These are phyloP conservation scores for Xylariales sp. DNA, from an alignment of 2,329 filamentous ascomycete species.

Conservation along the genomic window DNA sequence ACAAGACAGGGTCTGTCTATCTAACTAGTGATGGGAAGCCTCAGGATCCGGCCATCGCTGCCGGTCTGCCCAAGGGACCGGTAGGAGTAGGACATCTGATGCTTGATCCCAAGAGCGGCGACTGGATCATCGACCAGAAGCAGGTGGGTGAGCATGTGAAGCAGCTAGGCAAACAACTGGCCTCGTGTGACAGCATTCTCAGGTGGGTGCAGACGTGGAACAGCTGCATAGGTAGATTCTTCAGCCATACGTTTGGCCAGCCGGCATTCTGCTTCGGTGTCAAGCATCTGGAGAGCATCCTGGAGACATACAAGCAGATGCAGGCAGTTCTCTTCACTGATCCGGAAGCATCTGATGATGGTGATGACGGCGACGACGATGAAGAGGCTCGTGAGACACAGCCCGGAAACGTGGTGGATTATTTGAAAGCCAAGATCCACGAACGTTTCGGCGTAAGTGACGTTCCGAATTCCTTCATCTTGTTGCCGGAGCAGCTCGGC, in stretches of 20 bases:
- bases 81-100: slow-evolving; percentile 53
- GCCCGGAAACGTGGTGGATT: slow-evolving; percentile 20
- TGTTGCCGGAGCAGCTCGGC: slow-evolving; percentile 39
- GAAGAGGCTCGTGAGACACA: no score
- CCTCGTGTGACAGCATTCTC: slow-evolving; percentile 40
- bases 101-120: slow-evolving; percentile 39
- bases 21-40: slow-evolving; percentile 18
- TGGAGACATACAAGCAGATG: slow-evolving; percentile 36
- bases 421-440: slow-evolving; percentile 24
- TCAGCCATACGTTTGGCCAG: slow-evolving; percentile 40
- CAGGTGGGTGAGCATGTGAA: slow-evolving; percentile 49
- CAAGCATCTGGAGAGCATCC: slow-evolving; percentile 37
- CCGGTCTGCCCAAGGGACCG: slow-evolving; percentile 41
- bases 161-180: slow-evolving; percentile 52
- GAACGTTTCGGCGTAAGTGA: slow-evolving; percentile 29
- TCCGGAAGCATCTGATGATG: background rate
- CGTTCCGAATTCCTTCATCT: slow-evolving; percentile 42
- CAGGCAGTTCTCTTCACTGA: slow-evolving; percentile 32
- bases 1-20: slow-evolving; percentile 35
- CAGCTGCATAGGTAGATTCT: slow-evolving; percentile 40
- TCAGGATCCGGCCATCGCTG: slow-evolving; percentile 13
- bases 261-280: slow-evolving; percentile 39
- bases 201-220: slow-evolving; percentile 40
- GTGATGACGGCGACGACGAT: background rate
- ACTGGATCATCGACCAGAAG: slow-evolving; percentile 49